These are phyloP conservation scores for Cladosporium austrohemisphaericum DNA, from an alignment of 2,329 filamentous ascomycete genomes.

Conservation along the genomic window DNA sequence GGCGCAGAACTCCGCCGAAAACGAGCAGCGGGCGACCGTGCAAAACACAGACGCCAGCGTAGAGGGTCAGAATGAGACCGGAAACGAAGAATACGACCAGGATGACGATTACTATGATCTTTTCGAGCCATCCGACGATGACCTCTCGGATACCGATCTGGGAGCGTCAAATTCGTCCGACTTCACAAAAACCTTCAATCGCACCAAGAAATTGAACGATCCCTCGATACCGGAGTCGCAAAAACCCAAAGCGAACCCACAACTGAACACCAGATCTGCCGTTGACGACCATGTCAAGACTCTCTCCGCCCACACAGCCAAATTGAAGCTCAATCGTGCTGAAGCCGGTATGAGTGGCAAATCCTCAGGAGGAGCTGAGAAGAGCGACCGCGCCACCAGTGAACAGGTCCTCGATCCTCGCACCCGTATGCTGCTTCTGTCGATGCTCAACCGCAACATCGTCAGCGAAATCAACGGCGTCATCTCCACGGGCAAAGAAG, in stretches of 20 bases:
- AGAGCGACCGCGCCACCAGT: slow-evolving; percentile 84
- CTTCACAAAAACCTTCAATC: slow-evolving; percentile 83
- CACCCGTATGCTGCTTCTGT: slow-evolving; percentile 90
- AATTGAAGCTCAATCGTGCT: slow-evolving; percentile 71
- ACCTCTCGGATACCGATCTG: slow-evolving; percentile 59
- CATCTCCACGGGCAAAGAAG: slow-evolving; percentile 94
- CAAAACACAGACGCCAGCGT: too few species aligned
- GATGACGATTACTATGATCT: slow-evolving; percentile 60
- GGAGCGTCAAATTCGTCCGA: slow-evolving; percentile 59
- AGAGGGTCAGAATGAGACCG: slow-evolving; percentile 5
- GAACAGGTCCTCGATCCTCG: slow-evolving; percentile 93
- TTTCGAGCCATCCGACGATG: slow-evolving; percentile 49
- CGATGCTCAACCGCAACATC: slow-evolving; percentile 90
- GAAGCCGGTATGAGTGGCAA: slow-evolving; percentile 52
- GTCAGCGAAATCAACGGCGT: slow-evolving; percentile 92
- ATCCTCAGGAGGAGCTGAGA: slow-evolving; percentile 53
- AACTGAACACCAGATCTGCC: slow-evolving; percentile 72
- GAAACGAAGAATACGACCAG: slow-evolving; percentile 22
- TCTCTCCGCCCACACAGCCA: slow-evolving; percentile 79
- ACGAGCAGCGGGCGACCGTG: slow-evolving; percentile 15
- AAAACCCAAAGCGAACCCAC: slow-evolving; percentile 69
- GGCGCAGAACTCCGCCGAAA: too few species aligned
- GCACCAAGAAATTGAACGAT: slow-evolving; percentile 67
- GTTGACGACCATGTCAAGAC: slow-evolving; percentile 85
- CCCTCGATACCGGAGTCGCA: slow-evolving; percentile 46